phyloP scores from a whole-genome alignment of 2,329 filamentous ascomycete species.

The Blastomyces parvus region DNA sequence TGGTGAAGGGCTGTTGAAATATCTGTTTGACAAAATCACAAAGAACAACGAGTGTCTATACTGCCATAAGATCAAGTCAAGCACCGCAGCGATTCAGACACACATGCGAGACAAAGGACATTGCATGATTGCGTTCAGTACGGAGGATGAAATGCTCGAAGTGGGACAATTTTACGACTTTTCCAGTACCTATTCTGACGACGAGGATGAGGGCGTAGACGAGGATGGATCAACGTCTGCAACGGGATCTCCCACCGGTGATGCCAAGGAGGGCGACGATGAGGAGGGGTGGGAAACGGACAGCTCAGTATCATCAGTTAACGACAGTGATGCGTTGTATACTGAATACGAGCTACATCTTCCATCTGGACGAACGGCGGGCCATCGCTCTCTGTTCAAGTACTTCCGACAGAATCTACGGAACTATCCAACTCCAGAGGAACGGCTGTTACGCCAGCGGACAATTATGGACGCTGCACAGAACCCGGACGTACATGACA shows the following conservation, averaged over 20 bases:
- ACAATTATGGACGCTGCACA: slow-evolving; percentile 46
- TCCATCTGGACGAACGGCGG: slow-evolving; percentile 78
- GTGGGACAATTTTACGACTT: slow-evolving; percentile 98
- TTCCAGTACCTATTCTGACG: slow-evolving; percentile 85
- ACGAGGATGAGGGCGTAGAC: slow-evolving; percentile 47
- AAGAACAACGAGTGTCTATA: slow-evolving; percentile 76
- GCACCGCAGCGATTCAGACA: slow-evolving; percentile 71
- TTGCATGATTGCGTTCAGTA: slow-evolving; percentile 89
- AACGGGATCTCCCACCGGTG: slow-evolving; percentile 45
- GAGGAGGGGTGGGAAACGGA: slow-evolving; percentile 87
- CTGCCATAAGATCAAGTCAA: slow-evolving; percentile 75
- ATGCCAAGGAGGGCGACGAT: background rate
- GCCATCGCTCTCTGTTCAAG: slow-evolving; percentile 74
- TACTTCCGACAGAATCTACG: slow-evolving; percentile 92
- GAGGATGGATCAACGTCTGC: slow-evolving; percentile 48
- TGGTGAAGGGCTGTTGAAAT: slow-evolving; percentile 66
- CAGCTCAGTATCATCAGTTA: slow-evolving; percentile 76
- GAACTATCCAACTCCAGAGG: slow-evolving; percentile 68
- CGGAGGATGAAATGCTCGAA: slow-evolving; percentile 81
- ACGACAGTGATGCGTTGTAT: slow-evolving; percentile 70
- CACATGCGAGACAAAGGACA: slow-evolving; percentile 97
- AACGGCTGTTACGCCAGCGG: slow-evolving; percentile 57
- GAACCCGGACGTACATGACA: slow-evolving; percentile 40
- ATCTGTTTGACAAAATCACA: slow-evolving; percentile 70
- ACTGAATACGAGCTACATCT: slow-evolving; percentile 92